Percentiles rank a stretch among this genome's conserved stretches.
Conservation (phyloP, 2,329 filamentous ascomycete genomes). For the Fusarium heterosporum region DNA sequence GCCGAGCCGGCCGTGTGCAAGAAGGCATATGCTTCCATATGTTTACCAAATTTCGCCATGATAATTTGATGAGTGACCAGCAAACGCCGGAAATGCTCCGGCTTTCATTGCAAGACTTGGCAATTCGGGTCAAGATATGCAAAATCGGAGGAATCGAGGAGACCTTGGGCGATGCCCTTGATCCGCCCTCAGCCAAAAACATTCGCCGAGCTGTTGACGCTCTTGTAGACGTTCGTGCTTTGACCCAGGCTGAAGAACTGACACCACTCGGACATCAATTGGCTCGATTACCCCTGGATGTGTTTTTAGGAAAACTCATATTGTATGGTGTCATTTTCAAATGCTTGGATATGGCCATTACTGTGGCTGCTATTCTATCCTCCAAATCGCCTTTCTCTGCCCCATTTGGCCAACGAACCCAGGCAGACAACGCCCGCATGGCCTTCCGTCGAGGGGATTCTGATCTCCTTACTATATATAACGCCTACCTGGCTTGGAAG, state of each 20-base stretch:
- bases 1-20: slow-evolving; percentile 94
- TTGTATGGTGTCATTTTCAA: slow-evolving; percentile 87
- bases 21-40: slow-evolving; percentile 95
- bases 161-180: slow-evolving; percentile 86
- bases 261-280: slow-evolving; percentile 89
- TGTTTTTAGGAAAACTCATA: slow-evolving; percentile 94
- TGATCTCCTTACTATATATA: slow-evolving; percentile 91
- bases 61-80: slow-evolving; percentile 86
- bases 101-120: slow-evolving; percentile 91
- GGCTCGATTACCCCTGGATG: slow-evolving; percentile 89
- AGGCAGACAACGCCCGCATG: slow-evolving; percentile 82
- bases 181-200: slow-evolving; percentile 91
- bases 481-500: slow-evolving; percentile 92
- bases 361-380: slow-evolving; percentile 90
- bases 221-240: slow-evolving; percentile 89
- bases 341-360: slow-evolving; percentile 91
- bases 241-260: slow-evolving; percentile 83
- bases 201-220: slow-evolving; percentile 93
- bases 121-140: slow-evolving; percentile 97
- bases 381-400: slow-evolving; percentile 95
- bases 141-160: slow-evolving; percentile 94
- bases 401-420: slow-evolving; percentile 83
- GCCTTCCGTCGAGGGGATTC: slow-evolving; percentile 89
- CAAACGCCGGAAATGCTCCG: slow-evolving; percentile 97
- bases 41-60: slow-evolving; percentile 90